Conservation (phyloP, 345 rosid species). For the Euclidium syriacum region DNA sequence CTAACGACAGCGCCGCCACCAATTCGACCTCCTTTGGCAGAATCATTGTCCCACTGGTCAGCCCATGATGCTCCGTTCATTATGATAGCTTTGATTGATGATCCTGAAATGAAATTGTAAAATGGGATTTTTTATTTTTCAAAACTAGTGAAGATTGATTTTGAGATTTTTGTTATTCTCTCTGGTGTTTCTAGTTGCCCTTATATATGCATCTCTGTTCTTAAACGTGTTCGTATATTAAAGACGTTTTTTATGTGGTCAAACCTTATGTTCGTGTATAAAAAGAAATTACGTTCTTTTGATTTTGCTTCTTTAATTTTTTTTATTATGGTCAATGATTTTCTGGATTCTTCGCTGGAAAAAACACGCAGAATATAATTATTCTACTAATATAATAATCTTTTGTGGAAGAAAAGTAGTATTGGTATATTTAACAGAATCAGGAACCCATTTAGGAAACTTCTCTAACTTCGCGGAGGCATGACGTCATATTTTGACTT, state of each 20-base stretch:
- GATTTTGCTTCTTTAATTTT: constrained; percentile 12
- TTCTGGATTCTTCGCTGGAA: constrained; percentile 12
- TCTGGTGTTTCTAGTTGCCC: neutral
- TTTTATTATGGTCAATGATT: neutral
- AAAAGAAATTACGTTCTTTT: neutral
- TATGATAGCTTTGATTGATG: neutral
- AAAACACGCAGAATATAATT: neutral
- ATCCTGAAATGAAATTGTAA: neutral
- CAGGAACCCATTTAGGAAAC: neutral
- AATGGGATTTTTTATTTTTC: neutral
- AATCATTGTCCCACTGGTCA: constrained; percentile 71
- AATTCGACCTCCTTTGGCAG: constrained; percentile 12
- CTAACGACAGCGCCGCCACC: constrained; percentile 20
- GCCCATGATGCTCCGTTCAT: constrained; percentile 71
- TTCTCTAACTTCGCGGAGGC: neutral
- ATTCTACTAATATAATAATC: neutral
- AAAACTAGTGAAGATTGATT: neutral
- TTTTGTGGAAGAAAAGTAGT: neutral
- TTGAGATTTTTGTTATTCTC: neutral
- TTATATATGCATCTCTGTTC: constrained; percentile 5
- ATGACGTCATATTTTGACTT: neutral
- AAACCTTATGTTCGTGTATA: constrained; percentile 23
- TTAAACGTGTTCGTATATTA: neutral
- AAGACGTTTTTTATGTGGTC: constrained; percentile 20
- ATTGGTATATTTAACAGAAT: neutral